Evolutionary conservation across 208 protist species (phyloP), one percentile per base, ranked within the genome.

Genomic region (Leptomonas pyrrhocoris): DNA sequence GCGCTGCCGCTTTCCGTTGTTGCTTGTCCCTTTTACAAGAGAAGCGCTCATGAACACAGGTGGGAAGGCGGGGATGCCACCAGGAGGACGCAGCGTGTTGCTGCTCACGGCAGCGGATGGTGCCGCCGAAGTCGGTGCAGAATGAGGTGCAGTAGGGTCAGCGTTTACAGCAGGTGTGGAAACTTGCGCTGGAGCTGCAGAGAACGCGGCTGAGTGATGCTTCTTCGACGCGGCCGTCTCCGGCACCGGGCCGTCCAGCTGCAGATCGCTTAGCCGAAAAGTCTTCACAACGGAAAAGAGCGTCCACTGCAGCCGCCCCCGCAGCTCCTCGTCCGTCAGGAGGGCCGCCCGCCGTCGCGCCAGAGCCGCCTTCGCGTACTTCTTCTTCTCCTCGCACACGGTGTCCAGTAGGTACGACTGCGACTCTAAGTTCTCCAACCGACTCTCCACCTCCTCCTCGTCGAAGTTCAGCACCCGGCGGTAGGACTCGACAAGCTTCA

Each of bases 291-390:
- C 92, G 23, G 83, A 87, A 65, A 96, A 96, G 38, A 79, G 69
- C 36, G 78, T 81, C 89, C 92, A 96, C 62, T 94, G 81, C 59
- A 96, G 81, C 65, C 81, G 83, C 18, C 82, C 82, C n/a, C 83
- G 84, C 42, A 96, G 74, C 66, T 87, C 85, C n/a, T 94, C 89
- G 48, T 96, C 89, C 5, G 92, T 94, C 48, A 96, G 74, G 27
- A 94, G 72, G 27, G 89, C 92, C 1, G 89, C 92, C 53, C 92
- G 88, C 6, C 83, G 86, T 2, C 92, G 81, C 9, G 92, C 89
- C 21, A 96, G 73, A 6, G 84, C 83, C 12, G 92, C 87, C 69
- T 83, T 85, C 25, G 81, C 80, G 69, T 89, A 96, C 54, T 80
- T 88, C 45, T 71, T 80, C 79, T 96, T 96, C 56, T 86, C 88